phyloP scores from a whole-genome alignment of 2,329 filamentous ascomycete genomes.

The Dendryphion nanum region DNA sequence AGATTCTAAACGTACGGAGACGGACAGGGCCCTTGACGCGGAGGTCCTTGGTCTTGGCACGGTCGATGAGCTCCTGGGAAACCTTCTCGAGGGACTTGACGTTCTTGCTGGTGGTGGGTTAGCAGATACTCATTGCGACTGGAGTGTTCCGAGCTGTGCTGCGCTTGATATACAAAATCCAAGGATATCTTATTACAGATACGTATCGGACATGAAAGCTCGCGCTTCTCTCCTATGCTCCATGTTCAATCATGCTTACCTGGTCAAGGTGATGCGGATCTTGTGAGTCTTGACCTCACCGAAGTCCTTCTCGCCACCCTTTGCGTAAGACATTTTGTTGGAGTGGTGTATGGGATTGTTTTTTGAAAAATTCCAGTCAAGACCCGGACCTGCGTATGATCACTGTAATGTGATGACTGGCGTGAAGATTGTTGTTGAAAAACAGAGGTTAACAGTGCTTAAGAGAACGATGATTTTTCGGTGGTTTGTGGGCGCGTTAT shows the following conservation, averaged over 20 bases:
- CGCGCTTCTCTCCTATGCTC: too few relatives aligned
- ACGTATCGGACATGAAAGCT: neutral
- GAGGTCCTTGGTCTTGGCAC: slow-evolving; percentile 97
- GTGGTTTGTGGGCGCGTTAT: slow-evolving; percentile 8
- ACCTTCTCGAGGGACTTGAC: slow-evolving; percentile 92
- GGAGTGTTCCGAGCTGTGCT: too few relatives aligned
- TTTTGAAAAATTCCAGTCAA: slow-evolving; percentile 42
- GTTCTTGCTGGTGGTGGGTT: slow-evolving; percentile 17
- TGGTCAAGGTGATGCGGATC: slow-evolving; percentile 70
- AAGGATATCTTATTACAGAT: too few relatives aligned
- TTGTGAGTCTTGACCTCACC: slow-evolving; percentile 96
- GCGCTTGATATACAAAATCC: too few relatives aligned
- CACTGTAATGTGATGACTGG: slow-evolving; percentile 57
- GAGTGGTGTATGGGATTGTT: slow-evolving; percentile 14
- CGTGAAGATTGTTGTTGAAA: slow-evolving; percentile 17
- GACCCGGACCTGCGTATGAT: slow-evolving; percentile 47
- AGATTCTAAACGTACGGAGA: too few relatives aligned
- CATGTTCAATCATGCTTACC: neutral
- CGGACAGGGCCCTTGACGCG: slow-evolving; percentile 98
- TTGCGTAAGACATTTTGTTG: slow-evolving; percentile 33
- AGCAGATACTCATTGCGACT: neutral
- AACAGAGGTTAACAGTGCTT: slow-evolving; percentile 2
- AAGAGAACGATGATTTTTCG: slow-evolving; percentile 13
- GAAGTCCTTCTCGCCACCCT: slow-evolving; percentile 91
- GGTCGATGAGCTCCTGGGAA: slow-evolving; percentile 96